These are phyloP conservation scores for Aspergillus intermedius DNA, from an alignment of 2,329 filamentous ascomycete genomes.

Conservation along the genomic window DNA sequence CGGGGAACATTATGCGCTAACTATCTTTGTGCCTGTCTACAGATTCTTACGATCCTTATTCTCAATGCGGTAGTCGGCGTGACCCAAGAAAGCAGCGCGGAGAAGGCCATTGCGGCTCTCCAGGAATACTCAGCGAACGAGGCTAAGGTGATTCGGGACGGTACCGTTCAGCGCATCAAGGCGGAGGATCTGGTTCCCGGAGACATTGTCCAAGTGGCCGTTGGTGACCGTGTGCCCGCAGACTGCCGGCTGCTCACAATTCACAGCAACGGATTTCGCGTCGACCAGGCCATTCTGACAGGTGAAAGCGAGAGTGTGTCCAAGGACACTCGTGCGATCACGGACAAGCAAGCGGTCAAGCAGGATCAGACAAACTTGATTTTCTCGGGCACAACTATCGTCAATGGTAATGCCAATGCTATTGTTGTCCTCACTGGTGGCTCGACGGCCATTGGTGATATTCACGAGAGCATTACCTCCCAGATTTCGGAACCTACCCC, in stretches of 20 bases:
- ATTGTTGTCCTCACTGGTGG: conserved; percentile 84
- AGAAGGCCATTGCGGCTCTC: conserved; percentile 94
- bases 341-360: conserved; percentile 80
- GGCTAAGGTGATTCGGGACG: conserved; percentile 85
- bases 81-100: conserved; percentile 95
- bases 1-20: conserved; percentile 14
- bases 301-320: conserved; percentile 95
- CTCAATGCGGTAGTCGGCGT: conserved; percentile 96
- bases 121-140: conserved; percentile 99
- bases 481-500: conserved; percentile 98
- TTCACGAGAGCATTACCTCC: conserved; percentile 95
- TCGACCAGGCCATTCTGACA: conserved; percentile 95
- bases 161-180: conserved; percentile 73
- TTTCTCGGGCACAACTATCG: conserved; percentile 96
- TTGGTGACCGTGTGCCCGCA: conserved; percentile 89
- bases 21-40: background rate
- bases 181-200: conserved; percentile 96
- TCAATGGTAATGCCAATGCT: conserved; percentile 85
- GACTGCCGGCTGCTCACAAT: conserved; percentile 87
- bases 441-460: conserved; percentile 93
- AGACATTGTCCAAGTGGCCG: conserved; percentile 78
- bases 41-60: conserved; percentile 95
- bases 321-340: conserved; percentile 66
- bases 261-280: conserved; percentile 93
- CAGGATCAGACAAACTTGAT: conserved; percentile 98